Evolutionary conservation across 2,329 filamentous ascomycete genomes (phyloP).

Genomic region (Xylaria multiplex): DNA sequence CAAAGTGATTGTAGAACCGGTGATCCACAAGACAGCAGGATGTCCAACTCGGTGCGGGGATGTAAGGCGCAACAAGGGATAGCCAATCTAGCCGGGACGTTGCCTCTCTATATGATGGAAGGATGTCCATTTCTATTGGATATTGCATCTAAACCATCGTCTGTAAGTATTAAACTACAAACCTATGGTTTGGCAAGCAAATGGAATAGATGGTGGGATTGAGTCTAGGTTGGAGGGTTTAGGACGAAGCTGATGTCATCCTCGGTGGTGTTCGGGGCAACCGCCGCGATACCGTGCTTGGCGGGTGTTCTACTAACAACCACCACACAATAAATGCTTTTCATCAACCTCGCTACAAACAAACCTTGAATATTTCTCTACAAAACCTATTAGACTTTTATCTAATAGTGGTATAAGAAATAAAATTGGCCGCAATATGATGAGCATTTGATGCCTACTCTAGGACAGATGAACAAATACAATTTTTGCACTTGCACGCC

Average conservation of each 20-base stretch:
- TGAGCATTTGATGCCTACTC: not conserved
- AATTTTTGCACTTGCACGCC: not conserved
- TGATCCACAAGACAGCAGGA: constrained; percentile 60
- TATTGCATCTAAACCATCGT: not conserved
- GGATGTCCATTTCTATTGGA: constrained; percentile 46
- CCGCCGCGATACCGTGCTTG: constrained; percentile 20
- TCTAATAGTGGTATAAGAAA: not conserved
- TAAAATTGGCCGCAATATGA: not conserved
- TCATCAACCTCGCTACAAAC: not conserved
- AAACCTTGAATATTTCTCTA: not conserved
- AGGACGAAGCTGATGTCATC: constrained; percentile 27
- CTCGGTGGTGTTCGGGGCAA: constrained; percentile 15
- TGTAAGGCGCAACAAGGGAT: constrained; percentile 57
- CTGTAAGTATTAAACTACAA: not conserved
- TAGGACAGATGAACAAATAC: not conserved
- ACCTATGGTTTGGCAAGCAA: not conserved
- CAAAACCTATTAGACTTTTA: not conserved
- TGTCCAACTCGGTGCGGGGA: constrained; percentile 55
- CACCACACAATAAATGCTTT: not conserved
- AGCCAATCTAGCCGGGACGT: constrained; percentile 60
- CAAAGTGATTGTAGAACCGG: constrained; percentile 61
- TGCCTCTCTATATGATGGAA: constrained; percentile 66
- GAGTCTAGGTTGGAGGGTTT: not conserved
- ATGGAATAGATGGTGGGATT: not conserved
- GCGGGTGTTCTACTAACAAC: constrained; percentile 11